Percentiles rank a stretch among this genome's conserved stretches.
Evolutionary conservation across 768 basidiomycete species (phyloP).

Genomic region (Psilocybe cyanescens): DNA sequence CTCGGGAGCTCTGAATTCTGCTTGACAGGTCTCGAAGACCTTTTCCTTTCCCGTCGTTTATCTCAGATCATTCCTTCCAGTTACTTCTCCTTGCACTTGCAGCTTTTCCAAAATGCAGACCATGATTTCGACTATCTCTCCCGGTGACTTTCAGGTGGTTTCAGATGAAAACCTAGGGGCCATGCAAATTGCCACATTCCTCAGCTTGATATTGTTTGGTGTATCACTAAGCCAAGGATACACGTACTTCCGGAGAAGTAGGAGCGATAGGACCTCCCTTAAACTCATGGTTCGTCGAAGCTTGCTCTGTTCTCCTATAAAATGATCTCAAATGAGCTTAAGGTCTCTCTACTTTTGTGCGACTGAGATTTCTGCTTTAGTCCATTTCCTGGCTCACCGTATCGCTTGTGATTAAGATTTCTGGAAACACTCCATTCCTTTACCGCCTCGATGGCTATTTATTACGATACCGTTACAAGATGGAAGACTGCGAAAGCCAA

Average conservation of each 20-base stretch:
- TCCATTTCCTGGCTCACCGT: too few species aligned
- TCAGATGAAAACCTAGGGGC: constrained; percentile 16
- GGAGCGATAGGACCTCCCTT: constrained; percentile 5
- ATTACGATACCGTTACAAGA: constrained; percentile 20
- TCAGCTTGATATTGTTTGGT: constrained; percentile 16
- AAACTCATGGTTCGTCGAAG: constrained; percentile 16
- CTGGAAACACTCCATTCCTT: constrained; percentile 20
- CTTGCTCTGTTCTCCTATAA: background rate
- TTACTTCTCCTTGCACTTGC: background rate
- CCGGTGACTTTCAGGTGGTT: constrained; percentile 8
- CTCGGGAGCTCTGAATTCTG: background rate
- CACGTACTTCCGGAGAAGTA: constrained; percentile 11
- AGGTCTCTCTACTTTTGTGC: constrained; percentile 8
- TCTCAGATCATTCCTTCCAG: too few species aligned
- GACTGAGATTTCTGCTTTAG: background rate
- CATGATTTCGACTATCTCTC: constrained; percentile 2
- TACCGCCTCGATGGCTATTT: constrained; percentile 14
- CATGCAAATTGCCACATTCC: constrained; percentile 19
- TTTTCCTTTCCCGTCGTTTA: background rate
- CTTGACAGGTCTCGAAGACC: background rate
- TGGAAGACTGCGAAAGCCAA: constrained; percentile 15
- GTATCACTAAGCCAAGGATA: constrained; percentile 20
- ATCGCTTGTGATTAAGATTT: background rate
- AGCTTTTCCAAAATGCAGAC: background rate
- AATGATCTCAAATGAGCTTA: background rate